Evolutionary conservation across 768 basidiomycete genomes (phyloP).

Genomic region (Exidia glandulosa): DNA sequence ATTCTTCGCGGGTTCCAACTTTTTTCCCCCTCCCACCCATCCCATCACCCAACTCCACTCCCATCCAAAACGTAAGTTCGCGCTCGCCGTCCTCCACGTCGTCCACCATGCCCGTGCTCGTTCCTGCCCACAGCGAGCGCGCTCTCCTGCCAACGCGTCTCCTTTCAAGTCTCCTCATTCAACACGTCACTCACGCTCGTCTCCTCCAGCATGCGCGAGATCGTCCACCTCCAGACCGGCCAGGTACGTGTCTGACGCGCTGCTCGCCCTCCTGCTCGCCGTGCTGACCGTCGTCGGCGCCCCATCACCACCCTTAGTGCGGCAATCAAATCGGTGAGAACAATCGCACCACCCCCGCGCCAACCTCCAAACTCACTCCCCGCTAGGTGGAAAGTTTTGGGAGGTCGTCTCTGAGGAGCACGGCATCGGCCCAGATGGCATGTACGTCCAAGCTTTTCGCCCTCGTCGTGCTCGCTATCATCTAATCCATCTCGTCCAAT

Average conservation of each 20-base stretch:
- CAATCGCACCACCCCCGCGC: slow-evolving; percentile 9
- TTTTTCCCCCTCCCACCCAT: background rate
- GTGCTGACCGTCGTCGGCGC: background rate
- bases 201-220: slow-evolving; percentile 84
- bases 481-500: background rate
- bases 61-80: background rate
- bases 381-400: slow-evolving; percentile 86
- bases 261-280: background rate
- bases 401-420: slow-evolving; percentile 98
- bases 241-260: slow-evolving; percentile 46
- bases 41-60: background rate
- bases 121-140: background rate
- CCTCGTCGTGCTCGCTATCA: background rate
- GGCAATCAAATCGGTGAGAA: slow-evolving; percentile 97
- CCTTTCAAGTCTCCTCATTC: background rate
- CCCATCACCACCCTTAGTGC: slow-evolving; percentile 45
- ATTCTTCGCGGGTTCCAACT: background rate
- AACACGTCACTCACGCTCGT: slow-evolving; percentile 9
- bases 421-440: slow-evolving; percentile 86
- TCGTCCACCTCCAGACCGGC: slow-evolving; percentile 98
- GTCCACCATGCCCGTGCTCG: background rate
- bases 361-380: slow-evolving; percentile 11
- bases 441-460: slow-evolving; percentile 18
- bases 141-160: background rate
- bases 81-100: background rate